These are phyloP conservation scores for Noccaea caerulescens DNA, from an alignment of 345 rosid genomes.

Conservation along the genomic window DNA sequence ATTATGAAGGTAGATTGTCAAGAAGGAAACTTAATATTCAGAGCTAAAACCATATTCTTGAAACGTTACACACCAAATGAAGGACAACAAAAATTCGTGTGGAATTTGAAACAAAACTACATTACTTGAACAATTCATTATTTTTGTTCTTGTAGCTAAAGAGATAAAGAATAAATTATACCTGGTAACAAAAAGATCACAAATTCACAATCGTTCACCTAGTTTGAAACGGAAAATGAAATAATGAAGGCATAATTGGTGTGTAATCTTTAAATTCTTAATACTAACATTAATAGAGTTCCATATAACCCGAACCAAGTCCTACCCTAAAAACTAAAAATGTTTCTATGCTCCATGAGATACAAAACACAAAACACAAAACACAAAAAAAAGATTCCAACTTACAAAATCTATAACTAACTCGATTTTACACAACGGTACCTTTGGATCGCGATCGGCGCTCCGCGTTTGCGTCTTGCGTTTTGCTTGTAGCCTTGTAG, in stretches of 20 bases:
- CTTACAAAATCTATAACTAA: constrained; percentile 36
- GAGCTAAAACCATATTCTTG: constrained; percentile 8
- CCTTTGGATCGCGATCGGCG: constrained; percentile 31
- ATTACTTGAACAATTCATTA: background rate
- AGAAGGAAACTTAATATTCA: constrained; percentile 2
- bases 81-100: background rate
- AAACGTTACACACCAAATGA: background rate
- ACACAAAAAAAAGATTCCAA: background rate
- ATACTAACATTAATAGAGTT: constrained; percentile 32
- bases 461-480: constrained; percentile 34
- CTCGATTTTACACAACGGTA: constrained; percentile 27
- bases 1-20: constrained; percentile 10
- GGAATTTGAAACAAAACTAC: background rate
- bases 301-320: constrained; percentile 18
- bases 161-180: background rate
- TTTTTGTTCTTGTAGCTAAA: background rate
- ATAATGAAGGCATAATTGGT: background rate
- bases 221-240: background rate
- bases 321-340: constrained; percentile 31
- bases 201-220: background rate
- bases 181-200: background rate
- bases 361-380: background rate
- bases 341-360: constrained; percentile 35
- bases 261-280: constrained; percentile 33
- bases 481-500: constrained; percentile 25